These are phyloP conservation scores for Chlamydomonas schloesseri DNA, from an alignment of 139 green algal species.

Conservation along the genomic window DNA sequence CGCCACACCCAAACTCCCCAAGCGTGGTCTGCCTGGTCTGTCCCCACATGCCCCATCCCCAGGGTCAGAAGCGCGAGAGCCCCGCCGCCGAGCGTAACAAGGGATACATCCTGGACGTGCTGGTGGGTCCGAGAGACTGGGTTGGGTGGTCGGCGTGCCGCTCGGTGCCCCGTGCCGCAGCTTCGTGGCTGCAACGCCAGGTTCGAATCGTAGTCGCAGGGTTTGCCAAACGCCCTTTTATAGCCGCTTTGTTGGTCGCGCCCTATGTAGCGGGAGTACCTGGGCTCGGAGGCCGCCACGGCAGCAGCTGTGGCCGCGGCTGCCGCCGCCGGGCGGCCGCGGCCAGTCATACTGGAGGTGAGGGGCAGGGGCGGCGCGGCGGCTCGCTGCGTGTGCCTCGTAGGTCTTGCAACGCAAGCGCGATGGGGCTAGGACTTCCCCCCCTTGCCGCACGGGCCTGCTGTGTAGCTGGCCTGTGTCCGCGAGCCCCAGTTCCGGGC, in stretches of 20 bases:
- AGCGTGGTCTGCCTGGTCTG: too few species aligned
- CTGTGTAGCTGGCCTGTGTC: too few species aligned
- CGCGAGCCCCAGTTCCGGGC: too few species aligned
- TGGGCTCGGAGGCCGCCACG: not conserved
- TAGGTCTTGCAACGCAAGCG: not conserved
- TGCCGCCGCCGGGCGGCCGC: not conserved
- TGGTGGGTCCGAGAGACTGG: not conserved
- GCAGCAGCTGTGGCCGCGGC: not conserved
- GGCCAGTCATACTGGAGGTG: slow-evolving; percentile 2
- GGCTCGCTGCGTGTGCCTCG: too few species aligned
- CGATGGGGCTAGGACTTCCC: too few species aligned
- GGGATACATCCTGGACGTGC: slow-evolving; percentile 13
- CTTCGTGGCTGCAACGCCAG: too few species aligned
- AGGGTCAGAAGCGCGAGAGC: slow-evolving; percentile 13
- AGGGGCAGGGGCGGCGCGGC: not conserved
- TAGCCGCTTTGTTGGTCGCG: too few species aligned
- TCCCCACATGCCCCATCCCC: too few species aligned
- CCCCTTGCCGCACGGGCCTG: too few species aligned
- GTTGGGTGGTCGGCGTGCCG: not conserved
- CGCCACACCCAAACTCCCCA: too few species aligned
- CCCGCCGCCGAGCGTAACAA: slow-evolving; percentile 44
- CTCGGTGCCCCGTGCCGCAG: not conserved
- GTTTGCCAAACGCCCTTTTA: too few species aligned
- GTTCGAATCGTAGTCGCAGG: too few species aligned
- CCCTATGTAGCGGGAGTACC: not conserved